A percentile compares a stretch with the other conserved stretches of the same genome.
These are phyloP conservation scores for Neonectria coccinea DNA, from an alignment of 2,329 filamentous ascomycete genomes.

Conservation along the genomic window DNA sequence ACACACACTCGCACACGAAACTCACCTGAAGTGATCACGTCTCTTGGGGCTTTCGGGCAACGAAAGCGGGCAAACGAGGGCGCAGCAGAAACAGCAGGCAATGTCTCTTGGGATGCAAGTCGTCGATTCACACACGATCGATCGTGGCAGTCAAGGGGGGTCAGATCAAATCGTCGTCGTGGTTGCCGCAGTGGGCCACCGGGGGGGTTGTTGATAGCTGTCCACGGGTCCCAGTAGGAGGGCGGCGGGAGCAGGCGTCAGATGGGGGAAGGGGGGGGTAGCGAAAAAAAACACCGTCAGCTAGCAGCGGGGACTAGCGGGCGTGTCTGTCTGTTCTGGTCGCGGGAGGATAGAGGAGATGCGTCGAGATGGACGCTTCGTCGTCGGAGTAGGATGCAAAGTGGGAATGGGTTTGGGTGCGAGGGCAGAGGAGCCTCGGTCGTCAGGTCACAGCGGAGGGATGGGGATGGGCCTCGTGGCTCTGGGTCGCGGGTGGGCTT, in stretches of 20 bases:
- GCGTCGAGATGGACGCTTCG: conserved; percentile 42
- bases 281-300: conserved; percentile 41
- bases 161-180: conserved; percentile 48
- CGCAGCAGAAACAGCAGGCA: conserved; percentile 28
- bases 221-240: conserved; percentile 37
- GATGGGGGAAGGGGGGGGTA: conserved; percentile 30
- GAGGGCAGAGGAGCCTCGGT: conserved; percentile 25
- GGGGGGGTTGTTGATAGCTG: conserved; percentile 44
- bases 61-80: conserved; percentile 34
- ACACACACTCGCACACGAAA: conserved; percentile 37
- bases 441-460: conserved; percentile 25
- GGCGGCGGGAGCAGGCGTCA: conserved; percentile 44
- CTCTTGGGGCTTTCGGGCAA: conserved; percentile 41
- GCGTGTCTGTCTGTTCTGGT: conserved; percentile 29
- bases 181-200: conserved; percentile 49
- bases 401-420: not conserved
- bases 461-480: conserved; percentile 25
- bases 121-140: conserved; percentile 38
- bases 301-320: conserved; percentile 34
- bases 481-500: conserved; percentile 25
- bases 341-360: conserved; percentile 26
- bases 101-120: conserved; percentile 26
- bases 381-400: conserved; percentile 33
- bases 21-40: conserved; percentile 58
- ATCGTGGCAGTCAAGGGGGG: conserved; percentile 25